Conservation (phyloP, 306 rosid genomes). For the Trichosanthes cucumerina region DNA sequence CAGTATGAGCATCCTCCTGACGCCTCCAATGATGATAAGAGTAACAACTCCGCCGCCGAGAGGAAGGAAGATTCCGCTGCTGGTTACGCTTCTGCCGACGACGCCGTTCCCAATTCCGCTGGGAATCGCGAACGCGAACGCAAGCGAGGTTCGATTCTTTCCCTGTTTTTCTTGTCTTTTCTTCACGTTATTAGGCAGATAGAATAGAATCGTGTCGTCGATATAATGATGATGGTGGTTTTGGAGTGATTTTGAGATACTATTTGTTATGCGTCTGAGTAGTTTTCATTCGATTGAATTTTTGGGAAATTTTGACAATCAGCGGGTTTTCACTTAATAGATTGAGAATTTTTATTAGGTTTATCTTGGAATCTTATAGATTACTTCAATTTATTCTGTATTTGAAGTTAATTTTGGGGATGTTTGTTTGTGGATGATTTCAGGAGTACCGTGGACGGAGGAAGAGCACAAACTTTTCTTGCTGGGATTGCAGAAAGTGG, state of each 20-base stretch:
- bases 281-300: background rate
- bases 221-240: background rate
- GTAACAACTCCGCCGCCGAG: constrained; percentile 4
- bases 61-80: constrained; percentile 31
- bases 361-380: background rate
- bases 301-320: background rate
- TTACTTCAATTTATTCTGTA: background rate
- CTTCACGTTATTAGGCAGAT: background rate
- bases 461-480: constrained; percentile 92
- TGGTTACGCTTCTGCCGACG: constrained; percentile 84
- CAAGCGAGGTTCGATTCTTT: constrained; percentile 58
- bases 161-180: background rate
- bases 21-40: constrained; percentile 1
- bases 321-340: background rate
- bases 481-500: constrained; percentile 89
- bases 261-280: background rate
- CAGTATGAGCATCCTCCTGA: constrained; percentile 65
- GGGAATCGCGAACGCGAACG: constrained; percentile 83
- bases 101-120: constrained; percentile 54
- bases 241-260: background rate
- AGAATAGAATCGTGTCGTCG: background rate
- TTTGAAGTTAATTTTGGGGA: background rate
- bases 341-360: background rate
- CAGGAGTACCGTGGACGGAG: constrained; percentile 99
- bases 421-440: constrained; percentile 13